Conservation (phyloP, 2,329 filamentous ascomycete genomes). For the Paracamarosporium sp. region DNA sequence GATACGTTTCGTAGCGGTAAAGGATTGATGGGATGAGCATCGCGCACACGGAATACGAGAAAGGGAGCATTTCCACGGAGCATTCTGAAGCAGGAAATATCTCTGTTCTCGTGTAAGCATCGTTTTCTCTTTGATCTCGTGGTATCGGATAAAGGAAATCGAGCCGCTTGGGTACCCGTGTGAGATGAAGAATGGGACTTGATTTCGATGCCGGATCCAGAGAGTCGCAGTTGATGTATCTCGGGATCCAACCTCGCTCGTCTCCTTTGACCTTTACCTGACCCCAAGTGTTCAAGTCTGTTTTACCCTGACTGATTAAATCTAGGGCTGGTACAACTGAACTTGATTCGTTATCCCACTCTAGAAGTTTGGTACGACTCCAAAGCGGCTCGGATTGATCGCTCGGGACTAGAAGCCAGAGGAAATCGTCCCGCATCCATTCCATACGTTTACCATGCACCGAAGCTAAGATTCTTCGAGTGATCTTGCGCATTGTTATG, state of each 20-base stretch:
- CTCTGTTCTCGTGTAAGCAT: conserved; percentile 52
- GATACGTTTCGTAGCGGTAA: conserved; percentile 69
- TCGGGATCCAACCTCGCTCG: conserved; percentile 27
- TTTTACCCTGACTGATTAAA: conserved; percentile 13
- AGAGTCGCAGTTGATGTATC: conserved; percentile 9
- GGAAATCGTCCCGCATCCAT: conserved; percentile 32
- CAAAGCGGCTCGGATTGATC: conserved; percentile 11
- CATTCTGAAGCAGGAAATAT: conserved; percentile 59
- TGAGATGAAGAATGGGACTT: conserved; percentile 19
- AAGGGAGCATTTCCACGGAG: conserved; percentile 55
- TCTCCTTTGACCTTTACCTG: conserved; percentile 28
- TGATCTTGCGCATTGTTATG: conserved; percentile 26
- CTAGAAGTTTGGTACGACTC: conserved; percentile 15
- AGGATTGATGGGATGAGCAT: conserved; percentile 76
- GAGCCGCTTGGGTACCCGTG: conserved; percentile 59
- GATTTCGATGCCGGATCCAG: neutral
- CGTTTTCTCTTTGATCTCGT: conserved; percentile 16
- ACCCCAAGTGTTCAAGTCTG: conserved; percentile 28
- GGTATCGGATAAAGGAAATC: conserved; percentile 63
- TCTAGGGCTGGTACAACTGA: conserved; percentile 18
- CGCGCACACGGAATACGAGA: conserved; percentile 55
- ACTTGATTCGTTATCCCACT: conserved; percentile 24
- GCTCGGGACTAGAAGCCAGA: conserved; percentile 37
- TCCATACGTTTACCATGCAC: conserved; percentile 29
- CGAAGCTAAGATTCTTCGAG: conserved; percentile 32